Evolutionary conservation across 257 asterid species (phyloP).

Genomic region (Dorcoceras hygrometricum): DNA sequence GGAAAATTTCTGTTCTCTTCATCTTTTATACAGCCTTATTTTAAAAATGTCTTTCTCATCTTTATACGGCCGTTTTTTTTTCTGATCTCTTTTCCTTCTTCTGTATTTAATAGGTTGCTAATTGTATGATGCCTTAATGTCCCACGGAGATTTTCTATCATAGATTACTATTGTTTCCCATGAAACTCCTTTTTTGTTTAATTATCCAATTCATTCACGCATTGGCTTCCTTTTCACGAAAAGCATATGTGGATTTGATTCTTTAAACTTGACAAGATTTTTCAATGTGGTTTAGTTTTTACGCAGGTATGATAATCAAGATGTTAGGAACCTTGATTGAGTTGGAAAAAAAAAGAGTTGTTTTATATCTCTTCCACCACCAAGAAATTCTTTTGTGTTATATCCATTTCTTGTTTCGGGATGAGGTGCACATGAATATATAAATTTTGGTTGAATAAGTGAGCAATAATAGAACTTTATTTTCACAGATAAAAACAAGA

Average conservation of each 20-base stretch:
- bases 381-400: no score
- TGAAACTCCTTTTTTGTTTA: neutral
- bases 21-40: neutral
- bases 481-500: no score
- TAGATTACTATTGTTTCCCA: neutral
- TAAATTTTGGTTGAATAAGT: neutral
- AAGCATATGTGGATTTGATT: no score
- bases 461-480: neutral
- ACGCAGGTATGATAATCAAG: neutral
- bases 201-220: neutral
- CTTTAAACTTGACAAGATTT: neutral
- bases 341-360: no score
- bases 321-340: neutral
- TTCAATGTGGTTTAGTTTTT: neutral
- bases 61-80: slow-evolving; percentile 5
- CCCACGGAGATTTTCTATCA: neutral
- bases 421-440: neutral
- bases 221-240: neutral
- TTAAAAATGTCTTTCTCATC: no score
- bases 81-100: no score
- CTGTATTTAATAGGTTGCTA: neutral
- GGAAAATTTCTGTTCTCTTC: neutral
- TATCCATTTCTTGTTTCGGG: neutral
- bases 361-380: no score
- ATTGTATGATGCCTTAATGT: neutral